A percentile compares a stretch with the other conserved stretches of the same genome.
phyloP scores from a whole-genome alignment of 1,284 basidiomycete genomes.

The Hemileia vastatrix region DNA sequence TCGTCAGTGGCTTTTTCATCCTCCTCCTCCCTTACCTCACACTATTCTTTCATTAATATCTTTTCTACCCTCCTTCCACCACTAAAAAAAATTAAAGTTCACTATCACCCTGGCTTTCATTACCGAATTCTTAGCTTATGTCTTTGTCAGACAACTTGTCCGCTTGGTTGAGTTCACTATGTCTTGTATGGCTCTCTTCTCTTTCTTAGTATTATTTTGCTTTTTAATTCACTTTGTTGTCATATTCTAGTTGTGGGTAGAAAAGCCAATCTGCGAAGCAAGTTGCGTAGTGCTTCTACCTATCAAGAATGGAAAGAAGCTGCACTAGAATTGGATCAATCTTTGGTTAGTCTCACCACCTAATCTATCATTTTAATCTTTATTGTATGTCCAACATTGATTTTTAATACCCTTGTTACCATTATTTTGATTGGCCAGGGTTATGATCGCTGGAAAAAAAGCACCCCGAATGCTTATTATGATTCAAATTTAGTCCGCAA shows the following conservation, averaged over 20 bases:
- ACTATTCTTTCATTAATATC: constrained; percentile 4
- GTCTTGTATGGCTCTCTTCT: constrained; percentile 70
- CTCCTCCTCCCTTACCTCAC: not conserved
- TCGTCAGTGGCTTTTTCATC: constrained; percentile 52
- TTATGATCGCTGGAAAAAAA: constrained; percentile 76
- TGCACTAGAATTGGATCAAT: not conserved
- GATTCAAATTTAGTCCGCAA: constrained; percentile 74
- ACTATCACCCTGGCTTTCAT: constrained; percentile 77
- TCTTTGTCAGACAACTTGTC: constrained; percentile 78
- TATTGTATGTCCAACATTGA: constrained; percentile 54
- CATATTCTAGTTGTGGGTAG: constrained; percentile 64
- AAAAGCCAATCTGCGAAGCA: constrained; percentile 56
- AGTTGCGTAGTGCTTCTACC: not conserved
- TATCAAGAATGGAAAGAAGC: constrained; percentile 5
- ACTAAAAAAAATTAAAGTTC: too few relatives aligned
- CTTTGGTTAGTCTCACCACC: not conserved
- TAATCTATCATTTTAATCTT: constrained; percentile 43
- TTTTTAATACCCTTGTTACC: not conserved
- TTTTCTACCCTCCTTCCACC: too few relatives aligned
- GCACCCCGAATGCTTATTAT: constrained; percentile 74
- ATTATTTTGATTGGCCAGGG: constrained; percentile 36
- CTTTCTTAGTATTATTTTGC: too few relatives aligned
- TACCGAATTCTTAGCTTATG: constrained; percentile 70
- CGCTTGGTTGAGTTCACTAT: constrained; percentile 85
- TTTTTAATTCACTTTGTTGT: not conserved